Evolutionary conservation across 1,284 basidiomycete genomes (phyloP).

Genomic region (Trametes sp.): DNA sequence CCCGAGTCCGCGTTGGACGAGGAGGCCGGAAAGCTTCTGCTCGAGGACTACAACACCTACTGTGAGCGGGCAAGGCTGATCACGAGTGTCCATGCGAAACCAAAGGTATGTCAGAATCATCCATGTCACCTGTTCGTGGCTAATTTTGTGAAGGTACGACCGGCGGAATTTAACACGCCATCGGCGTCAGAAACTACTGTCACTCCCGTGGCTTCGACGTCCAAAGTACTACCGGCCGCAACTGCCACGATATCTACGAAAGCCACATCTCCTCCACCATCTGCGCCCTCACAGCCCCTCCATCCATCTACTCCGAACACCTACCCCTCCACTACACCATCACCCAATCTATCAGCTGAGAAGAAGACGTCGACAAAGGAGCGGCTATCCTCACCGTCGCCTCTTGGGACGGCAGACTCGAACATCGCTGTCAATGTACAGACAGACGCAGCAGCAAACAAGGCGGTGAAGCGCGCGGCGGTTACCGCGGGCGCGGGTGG

Average conservation of each 20-base stretch:
- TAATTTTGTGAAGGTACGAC: constrained; percentile 52
- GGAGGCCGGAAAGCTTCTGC: constrained; percentile 89
- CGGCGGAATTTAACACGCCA: constrained; percentile 71
- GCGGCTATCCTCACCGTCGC: constrained; percentile 65
- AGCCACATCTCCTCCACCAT: constrained; percentile 18
- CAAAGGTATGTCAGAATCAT: constrained; percentile 45
- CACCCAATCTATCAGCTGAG: constrained; percentile 46
- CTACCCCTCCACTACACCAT: constrained; percentile 45
- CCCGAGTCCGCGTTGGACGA: constrained; percentile 96
- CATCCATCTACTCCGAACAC: constrained; percentile 49
- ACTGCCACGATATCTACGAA: constrained; percentile 30
- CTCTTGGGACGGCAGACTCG: constrained; percentile 70
- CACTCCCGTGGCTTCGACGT: constrained; percentile 34
- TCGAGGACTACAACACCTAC: constrained; percentile 90
- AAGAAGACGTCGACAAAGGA: constrained; percentile 59
- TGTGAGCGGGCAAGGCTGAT: constrained; percentile 83
- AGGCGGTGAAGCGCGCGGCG: constrained; percentile 75
- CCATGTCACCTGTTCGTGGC: neutral
- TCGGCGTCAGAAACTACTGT: constrained; percentile 41
- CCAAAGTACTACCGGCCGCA: constrained; percentile 26
- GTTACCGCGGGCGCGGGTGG: constrained; percentile 57
- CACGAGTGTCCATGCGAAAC: constrained; percentile 87
- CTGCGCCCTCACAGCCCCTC: constrained; percentile 43
- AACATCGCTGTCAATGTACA: constrained; percentile 59
- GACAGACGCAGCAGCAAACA: constrained; percentile 48